Evolutionary conservation across 2,329 filamentous ascomycete genomes (phyloP).

Genomic region (Arachnomyces sp.): DNA sequence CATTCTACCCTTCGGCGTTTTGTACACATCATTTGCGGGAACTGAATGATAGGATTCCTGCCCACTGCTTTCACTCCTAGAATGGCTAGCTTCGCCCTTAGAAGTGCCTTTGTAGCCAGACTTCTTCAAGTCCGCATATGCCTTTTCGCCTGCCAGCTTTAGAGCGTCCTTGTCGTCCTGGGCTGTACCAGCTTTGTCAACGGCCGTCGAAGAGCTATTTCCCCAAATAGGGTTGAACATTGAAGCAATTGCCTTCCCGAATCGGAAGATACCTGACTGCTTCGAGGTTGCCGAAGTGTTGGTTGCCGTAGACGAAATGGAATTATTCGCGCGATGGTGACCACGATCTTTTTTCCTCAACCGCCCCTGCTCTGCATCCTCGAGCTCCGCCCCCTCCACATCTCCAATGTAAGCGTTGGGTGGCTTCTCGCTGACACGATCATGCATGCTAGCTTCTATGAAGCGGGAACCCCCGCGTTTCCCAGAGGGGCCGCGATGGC

Average conservation of each 20-base stretch:
- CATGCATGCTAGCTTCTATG: conserved; percentile 77
- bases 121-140: conserved; percentile 48
- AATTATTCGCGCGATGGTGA: neutral
- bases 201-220: conserved; percentile 24
- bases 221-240: conserved; percentile 47
- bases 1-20: too few relatives aligned
- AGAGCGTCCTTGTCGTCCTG: too few relatives aligned
- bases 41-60: too few relatives aligned
- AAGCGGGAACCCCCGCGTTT: conserved; percentile 45
- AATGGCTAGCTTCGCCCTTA: conserved; percentile 22
- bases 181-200: too few relatives aligned
- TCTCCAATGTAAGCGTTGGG: conserved; percentile 57
- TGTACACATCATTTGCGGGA: too few relatives aligned
- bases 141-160: conserved; percentile 37
- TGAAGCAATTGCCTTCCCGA: conserved; percentile 47
- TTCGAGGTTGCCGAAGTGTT: conserved; percentile 14
- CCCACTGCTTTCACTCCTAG: too few relatives aligned
- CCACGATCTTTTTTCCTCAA: neutral
- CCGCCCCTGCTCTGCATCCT: conserved; percentile 1
- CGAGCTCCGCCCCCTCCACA: conserved; percentile 13
- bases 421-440: conserved; percentile 63
- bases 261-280: conserved; percentile 44
- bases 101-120: conserved; percentile 40
- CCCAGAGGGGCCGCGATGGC: too few relatives aligned
- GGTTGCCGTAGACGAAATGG: neutral